These are phyloP conservation scores for Purpureocillium takamizusanense DNA, from an alignment of 2,329 filamentous ascomycete species.

Conservation along the genomic window DNA sequence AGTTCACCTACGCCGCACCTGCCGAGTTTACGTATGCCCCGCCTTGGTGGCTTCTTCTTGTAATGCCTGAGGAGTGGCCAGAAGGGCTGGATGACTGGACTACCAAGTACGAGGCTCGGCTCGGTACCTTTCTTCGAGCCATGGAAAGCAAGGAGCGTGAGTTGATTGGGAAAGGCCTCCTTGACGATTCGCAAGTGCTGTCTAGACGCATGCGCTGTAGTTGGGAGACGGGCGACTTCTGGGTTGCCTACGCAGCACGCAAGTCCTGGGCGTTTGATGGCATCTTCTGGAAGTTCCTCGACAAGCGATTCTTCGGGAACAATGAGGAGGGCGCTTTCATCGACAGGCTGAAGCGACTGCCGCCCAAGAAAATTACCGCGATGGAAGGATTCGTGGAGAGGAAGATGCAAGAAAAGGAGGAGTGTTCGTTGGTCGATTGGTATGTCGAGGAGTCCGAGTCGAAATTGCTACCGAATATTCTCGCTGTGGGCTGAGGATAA, in stretches of 20 bases:
- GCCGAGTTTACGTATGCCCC: constrained; percentile 22
- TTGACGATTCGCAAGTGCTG: constrained; percentile 9
- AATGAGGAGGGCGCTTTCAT: constrained; percentile 6
- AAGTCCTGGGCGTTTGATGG: constrained; percentile 28
- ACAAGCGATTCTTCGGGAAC: constrained; percentile 21
- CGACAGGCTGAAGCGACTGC: constrained; percentile 13
- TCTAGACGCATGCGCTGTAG: constrained; percentile 24
- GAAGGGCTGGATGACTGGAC: constrained; percentile 20
- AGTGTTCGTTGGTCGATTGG: constrained; percentile 5
- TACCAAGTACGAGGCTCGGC: constrained; percentile 18
- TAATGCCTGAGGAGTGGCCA: constrained; percentile 21
- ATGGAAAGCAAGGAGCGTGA: constrained; percentile 20
- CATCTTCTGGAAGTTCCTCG: constrained; percentile 26
- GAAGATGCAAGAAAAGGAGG: constrained; percentile 8
- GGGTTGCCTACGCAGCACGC: constrained; percentile 24
- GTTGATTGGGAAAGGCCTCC: neutral
- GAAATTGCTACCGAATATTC: constrained; percentile 1
- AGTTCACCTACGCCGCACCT: constrained; percentile 26
- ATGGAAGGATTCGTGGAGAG: constrained; percentile 16
- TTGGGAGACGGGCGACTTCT: constrained; percentile 23
- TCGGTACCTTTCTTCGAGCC: constrained; percentile 21
- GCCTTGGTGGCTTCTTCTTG: constrained; percentile 29
- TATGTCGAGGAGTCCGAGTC: constrained; percentile 3
- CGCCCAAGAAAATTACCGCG: constrained; percentile 7
- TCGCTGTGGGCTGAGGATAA: no score